A percentile compares a stretch with the other conserved stretches of the same genome.
These are phyloP conservation scores for Heliamphora pulchella DNA, from an alignment of 179 eudicot species.

Conservation along the genomic window DNA sequence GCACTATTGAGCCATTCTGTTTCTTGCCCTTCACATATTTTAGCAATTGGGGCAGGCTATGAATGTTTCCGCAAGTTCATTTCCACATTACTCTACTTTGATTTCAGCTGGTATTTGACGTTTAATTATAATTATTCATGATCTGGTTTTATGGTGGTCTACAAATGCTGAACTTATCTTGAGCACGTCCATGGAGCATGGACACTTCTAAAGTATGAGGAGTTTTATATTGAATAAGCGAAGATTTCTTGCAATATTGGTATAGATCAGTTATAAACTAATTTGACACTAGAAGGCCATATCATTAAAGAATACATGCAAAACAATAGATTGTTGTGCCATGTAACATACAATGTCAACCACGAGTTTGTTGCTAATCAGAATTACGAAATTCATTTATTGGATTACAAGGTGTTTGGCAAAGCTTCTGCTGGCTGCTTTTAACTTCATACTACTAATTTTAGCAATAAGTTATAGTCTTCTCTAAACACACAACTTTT, in stretches of 20 bases:
- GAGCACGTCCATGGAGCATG: neutral
- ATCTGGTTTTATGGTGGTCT: neutral
- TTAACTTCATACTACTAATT: too few relatives aligned
- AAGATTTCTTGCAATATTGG: neutral
- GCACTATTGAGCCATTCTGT: neutral
- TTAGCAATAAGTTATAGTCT: too few relatives aligned
- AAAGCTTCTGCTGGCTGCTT: too few relatives aligned
- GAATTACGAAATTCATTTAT: neutral
- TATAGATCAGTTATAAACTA: neutral
- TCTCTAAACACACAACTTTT: too few relatives aligned
- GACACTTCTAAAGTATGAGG: neutral
- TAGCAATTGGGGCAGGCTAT: neutral
- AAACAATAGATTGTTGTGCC: neutral
- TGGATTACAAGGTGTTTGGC: neutral
- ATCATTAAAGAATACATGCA: neutral
- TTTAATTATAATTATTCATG: neutral
- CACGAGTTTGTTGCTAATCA: neutral
- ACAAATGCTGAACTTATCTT: neutral
- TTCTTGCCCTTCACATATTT: neutral
- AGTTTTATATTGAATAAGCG: neutral
- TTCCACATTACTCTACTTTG: neutral
- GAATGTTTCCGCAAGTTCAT: neutral
- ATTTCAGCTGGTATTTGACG: neutral
- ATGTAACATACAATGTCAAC: neutral
- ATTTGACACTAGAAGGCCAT: neutral